phyloP scores from a whole-genome alignment of 148 eudicot species.

The Silene conica region DNA sequence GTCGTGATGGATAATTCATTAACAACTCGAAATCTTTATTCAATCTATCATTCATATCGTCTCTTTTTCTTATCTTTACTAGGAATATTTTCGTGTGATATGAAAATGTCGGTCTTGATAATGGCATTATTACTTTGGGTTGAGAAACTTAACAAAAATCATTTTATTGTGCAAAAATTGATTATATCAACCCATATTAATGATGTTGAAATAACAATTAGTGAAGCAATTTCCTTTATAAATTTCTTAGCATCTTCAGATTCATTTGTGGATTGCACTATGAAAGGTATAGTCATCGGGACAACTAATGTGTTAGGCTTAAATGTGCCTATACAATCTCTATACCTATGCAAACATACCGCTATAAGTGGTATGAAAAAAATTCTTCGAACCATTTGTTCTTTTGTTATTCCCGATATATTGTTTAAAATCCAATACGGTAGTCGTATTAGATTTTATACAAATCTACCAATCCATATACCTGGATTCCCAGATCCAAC shows the following conservation, averaged over 20 bases:
- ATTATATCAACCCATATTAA: too few relatives aligned
- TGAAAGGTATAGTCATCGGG: neutral
- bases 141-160: neutral
- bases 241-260: conserved; percentile 12
- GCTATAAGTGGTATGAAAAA: conserved; percentile 13
- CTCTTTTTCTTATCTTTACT: neutral
- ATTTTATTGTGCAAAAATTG: neutral
- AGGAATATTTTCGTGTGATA: neutral
- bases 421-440: neutral
- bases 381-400: conserved; percentile 3
- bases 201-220: neutral
- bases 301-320: conserved; percentile 5
- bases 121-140: conserved; percentile 21
- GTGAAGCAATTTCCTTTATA: conserved; percentile 6
- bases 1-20: neutral
- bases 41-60: conserved; percentile 13
- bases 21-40: neutral
- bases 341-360: conserved; percentile 7
- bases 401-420: conserved; percentile 15
- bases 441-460: neutral
- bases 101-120: conserved; percentile 10
- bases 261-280: neutral
- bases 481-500: conserved; percentile 19
- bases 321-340: conserved; percentile 3
- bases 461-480: conserved; percentile 1